Conservation (phyloP, 2,329 filamentous ascomycete species). For the Nemania diffusa region DNA sequence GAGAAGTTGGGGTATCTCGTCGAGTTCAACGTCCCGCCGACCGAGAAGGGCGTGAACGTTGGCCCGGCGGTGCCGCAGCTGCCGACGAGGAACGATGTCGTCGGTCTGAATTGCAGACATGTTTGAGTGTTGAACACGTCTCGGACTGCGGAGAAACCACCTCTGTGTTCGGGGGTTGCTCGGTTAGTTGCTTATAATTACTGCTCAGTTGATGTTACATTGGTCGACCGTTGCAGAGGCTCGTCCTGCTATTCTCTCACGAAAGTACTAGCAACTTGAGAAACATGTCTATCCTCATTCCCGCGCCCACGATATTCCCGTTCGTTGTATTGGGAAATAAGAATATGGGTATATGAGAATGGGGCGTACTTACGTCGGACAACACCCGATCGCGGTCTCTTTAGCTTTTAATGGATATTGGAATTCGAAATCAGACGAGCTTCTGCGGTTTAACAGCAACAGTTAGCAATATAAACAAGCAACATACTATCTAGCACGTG, state of each 20-base stretch:
- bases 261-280: too few relatives aligned
- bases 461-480: conserved; percentile 2
- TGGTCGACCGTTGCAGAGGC: too few relatives aligned
- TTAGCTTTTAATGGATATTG: conserved; percentile 25
- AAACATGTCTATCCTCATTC: too few relatives aligned
- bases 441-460: conserved; percentile 6
- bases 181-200: conserved; percentile 8
- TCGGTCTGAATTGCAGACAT: conserved; percentile 29
- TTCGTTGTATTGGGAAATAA: too few relatives aligned
- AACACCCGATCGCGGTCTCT: conserved; percentile 37
- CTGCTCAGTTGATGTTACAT: too few relatives aligned
- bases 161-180: conserved; percentile 7
- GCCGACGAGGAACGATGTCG: conserved; percentile 32
- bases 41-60: conserved; percentile 22
- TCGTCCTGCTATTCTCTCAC: background rate
- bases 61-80: conserved; percentile 22
- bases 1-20: conserved; percentile 16
- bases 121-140: conserved; percentile 8
- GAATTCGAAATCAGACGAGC: conserved; percentile 27
- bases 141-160: conserved; percentile 18
- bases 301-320: too few relatives aligned
- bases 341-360: too few relatives aligned
- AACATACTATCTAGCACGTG: background rate
- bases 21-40: conserved; percentile 18
- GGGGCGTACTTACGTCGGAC: conserved; percentile 33